phyloP scores from a whole-genome alignment of 2,329 filamentous ascomycete genomes.

The Trichoderma sp. region DNA sequence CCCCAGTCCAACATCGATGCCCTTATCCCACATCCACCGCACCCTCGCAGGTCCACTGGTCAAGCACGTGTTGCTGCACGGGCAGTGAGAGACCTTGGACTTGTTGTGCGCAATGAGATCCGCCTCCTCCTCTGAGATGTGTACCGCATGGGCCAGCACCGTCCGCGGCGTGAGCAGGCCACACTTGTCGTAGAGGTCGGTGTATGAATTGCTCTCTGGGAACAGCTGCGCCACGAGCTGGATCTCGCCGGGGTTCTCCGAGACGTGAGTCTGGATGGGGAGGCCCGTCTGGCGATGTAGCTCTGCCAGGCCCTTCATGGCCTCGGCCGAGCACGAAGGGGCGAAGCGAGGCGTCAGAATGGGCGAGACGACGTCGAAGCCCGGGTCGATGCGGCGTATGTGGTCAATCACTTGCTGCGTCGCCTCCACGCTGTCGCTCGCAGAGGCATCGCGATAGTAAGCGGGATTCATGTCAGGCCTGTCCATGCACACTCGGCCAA shows the following conservation, averaged over 20 bases:
- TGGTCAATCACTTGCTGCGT: slow-evolving; percentile 63
- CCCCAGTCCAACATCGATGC: slow-evolving; percentile 78
- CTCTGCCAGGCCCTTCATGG: slow-evolving; percentile 62
- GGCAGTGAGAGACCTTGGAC: slow-evolving; percentile 79
- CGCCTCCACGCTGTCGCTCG: slow-evolving; percentile 54
- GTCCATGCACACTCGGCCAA: slow-evolving; percentile 97
- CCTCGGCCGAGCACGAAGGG: slow-evolving; percentile 57
- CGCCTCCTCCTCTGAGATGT: slow-evolving; percentile 68
- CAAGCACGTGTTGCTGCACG: slow-evolving; percentile 79
- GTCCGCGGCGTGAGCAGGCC: slow-evolving; percentile 70
- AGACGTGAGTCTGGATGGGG: slow-evolving; percentile 84
- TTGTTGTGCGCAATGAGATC: slow-evolving; percentile 58
- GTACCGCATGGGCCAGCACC: slow-evolving; percentile 82
- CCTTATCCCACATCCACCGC: slow-evolving; percentile 68
- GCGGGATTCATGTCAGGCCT: slow-evolving; percentile 61
- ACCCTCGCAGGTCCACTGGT: slow-evolving; percentile 77
- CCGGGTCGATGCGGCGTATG: slow-evolving; percentile 65
- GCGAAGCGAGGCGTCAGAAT: slow-evolving; percentile 77
- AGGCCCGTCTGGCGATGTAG: slow-evolving; percentile 63
- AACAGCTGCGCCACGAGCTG: slow-evolving; percentile 69
- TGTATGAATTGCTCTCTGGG: slow-evolving; percentile 62
- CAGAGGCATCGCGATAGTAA: slow-evolving; percentile 74
- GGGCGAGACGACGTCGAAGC: slow-evolving; percentile 64
- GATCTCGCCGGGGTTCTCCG: slow-evolving; percentile 76
- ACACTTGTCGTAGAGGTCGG: slow-evolving; percentile 73